Conservation (phyloP, 345 rosid genomes). For the Salix koriyanagi region DNA sequence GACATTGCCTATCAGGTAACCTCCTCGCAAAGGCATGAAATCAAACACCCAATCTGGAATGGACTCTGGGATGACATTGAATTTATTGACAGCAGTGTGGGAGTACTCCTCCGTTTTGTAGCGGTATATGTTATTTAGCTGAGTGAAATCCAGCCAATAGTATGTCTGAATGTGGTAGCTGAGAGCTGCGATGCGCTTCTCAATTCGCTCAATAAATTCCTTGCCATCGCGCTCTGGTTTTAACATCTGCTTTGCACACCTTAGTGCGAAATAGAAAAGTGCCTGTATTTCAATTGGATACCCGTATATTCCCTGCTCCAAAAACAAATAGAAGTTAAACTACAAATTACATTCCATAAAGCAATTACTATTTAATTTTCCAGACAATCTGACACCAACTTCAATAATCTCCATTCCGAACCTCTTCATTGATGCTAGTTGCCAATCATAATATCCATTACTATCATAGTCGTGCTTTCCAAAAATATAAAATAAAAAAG, state of each 20-base stretch:
- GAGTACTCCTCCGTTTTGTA: constrained; percentile 55
- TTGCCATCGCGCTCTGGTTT: constrained; percentile 49
- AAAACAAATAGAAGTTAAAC: not conserved
- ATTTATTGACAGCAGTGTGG: constrained; percentile 9
- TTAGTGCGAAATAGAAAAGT: constrained; percentile 50
- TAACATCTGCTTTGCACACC: constrained; percentile 55
- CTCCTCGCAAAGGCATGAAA: constrained; percentile 22
- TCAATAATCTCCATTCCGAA: not conserved
- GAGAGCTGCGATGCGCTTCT: constrained; percentile 45
- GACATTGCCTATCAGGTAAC: constrained; percentile 22
- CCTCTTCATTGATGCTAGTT: not conserved
- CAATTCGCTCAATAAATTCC: constrained; percentile 47
- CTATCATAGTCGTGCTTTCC: not conserved
- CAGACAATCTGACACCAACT: not conserved
- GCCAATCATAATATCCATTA: not conserved
- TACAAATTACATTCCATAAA: not conserved
- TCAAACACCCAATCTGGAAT: constrained; percentile 24
- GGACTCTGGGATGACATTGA: constrained; percentile 8
- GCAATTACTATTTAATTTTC: not conserved
- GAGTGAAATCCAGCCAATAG: constrained; percentile 48
- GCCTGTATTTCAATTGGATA: constrained; percentile 58
- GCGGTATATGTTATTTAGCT: constrained; percentile 47
- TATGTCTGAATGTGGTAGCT: constrained; percentile 48
- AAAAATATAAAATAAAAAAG: not conserved
- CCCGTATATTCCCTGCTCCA: constrained; percentile 34